These are phyloP conservation scores for Cladosporium oxysporum DNA, from an alignment of 2,329 filamentous ascomycete genomes.

Conservation along the genomic window DNA sequence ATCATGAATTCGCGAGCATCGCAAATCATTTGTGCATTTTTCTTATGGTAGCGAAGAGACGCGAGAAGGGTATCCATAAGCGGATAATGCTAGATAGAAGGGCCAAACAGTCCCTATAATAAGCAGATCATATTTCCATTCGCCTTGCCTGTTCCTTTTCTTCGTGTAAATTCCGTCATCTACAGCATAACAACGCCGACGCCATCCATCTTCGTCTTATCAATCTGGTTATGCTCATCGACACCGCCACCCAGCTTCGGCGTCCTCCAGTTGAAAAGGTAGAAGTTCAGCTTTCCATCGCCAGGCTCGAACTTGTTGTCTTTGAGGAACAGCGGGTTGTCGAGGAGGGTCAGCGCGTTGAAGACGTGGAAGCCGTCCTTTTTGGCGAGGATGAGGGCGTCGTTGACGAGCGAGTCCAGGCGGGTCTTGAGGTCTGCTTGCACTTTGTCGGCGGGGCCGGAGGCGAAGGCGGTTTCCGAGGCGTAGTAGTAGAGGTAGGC, in stretches of 20 bases:
- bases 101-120: not conserved
- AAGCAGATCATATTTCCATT: not conserved
- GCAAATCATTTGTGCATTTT: not conserved
- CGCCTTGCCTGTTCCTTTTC: not conserved
- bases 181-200: slow-evolving; percentile 82
- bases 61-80: not conserved
- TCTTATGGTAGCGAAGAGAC: not conserved
- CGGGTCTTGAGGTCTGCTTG: slow-evolving; percentile 68
- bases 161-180: not conserved
- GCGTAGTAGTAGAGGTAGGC: slow-evolving; percentile 99
- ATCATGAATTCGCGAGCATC: not conserved
- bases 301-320: slow-evolving; percentile 93
- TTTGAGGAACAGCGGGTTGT: slow-evolving; percentile 91
- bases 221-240: slow-evolving; percentile 74
- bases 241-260: slow-evolving; percentile 84
- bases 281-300: slow-evolving; percentile 94
- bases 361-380: slow-evolving; percentile 87
- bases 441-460: slow-evolving; percentile 22
- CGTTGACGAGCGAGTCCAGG: slow-evolving; percentile 76
- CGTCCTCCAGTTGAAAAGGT: slow-evolving; percentile 94
- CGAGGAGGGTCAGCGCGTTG: slow-evolving; percentile 89
- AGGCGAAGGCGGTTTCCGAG: slow-evolving; percentile 70
- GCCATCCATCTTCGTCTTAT: slow-evolving; percentile 76
- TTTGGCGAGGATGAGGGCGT: slow-evolving; percentile 87
- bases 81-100: not conserved